Conservation (phyloP, 768 basidiomycete species). For the Xerocomus brunneocitrinus region DNA sequence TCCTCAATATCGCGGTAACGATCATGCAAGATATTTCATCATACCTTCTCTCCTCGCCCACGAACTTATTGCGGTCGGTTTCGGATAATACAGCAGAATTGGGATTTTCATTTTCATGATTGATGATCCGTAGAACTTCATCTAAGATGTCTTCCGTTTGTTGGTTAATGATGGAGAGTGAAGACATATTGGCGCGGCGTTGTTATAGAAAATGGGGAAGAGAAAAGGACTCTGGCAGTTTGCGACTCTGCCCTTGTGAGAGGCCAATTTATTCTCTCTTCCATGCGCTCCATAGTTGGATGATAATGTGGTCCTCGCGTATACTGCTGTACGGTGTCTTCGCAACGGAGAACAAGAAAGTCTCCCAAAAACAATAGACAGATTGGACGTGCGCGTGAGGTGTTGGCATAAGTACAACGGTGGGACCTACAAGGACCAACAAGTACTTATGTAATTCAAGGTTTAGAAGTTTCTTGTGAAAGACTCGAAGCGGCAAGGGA, state of each 20-base stretch:
- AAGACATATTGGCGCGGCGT: conserved; percentile 1
- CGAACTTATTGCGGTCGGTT: neutral
- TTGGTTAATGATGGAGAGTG: neutral
- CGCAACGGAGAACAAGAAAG: conserved; percentile 13
- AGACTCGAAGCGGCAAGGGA: too few relatives aligned
- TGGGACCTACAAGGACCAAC: too few relatives aligned
- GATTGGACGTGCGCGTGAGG: neutral
- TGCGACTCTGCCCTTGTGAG: neutral
- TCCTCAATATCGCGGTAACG: neutral
- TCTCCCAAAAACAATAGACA: conserved; percentile 8
- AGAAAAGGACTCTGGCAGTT: too few relatives aligned
- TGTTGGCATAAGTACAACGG: too few relatives aligned
- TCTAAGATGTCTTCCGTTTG: neutral
- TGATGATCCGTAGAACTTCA: neutral
- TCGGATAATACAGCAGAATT: conserved; percentile 2
- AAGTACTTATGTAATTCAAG: too few relatives aligned
- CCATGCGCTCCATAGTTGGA: neutral
- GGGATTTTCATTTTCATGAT: neutral
- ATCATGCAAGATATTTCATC: neutral
- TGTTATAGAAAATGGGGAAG: neutral
- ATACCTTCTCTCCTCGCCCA: conserved; percentile 7
- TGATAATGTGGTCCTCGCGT: neutral
- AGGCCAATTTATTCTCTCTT: conserved; percentile 10
- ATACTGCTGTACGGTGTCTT: conserved; percentile 9
- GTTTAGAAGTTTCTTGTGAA: too few relatives aligned